Evolutionary conservation across 495 filamentous ascomycete species (phyloP), one percentile per base, ranked within the genome.

Genomic region (Hypomontagnella monticulosa): DNA sequence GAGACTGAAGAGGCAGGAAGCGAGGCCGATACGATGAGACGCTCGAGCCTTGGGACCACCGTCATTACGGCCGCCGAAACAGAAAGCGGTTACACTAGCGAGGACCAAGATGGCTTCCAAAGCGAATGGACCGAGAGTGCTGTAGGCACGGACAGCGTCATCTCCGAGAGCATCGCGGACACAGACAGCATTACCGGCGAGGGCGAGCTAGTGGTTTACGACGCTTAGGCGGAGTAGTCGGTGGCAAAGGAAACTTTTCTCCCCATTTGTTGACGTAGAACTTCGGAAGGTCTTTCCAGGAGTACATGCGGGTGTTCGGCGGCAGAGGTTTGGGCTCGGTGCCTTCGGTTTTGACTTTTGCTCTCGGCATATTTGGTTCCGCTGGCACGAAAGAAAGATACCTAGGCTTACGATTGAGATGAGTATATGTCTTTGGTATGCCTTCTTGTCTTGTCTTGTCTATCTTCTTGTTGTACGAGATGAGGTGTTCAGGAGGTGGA

Each of bases 31-130:
- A 73, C 66, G 1, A 62, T 71, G 7, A 61, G 77, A 14, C 53
- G 72, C 37, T 70, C 71, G 4, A 77, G 74, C 55, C 56, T 70
- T 0, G 76, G 72, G 0, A 80, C 78, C 47, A 83, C 79, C 36
- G 79, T 83, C 38, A 77, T 82, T 46, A 89, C 85, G 8, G 86
- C 89, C 63, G 88, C 88, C 19, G 71, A 70, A 20, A 67, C 82
- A 3, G 77, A 83, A 49, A 66, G 66, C 44, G 53, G 46, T 6
- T 63, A 68, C n/a, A 48, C 42, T 7, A 57, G 67, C 16, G 68
- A 71, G 15, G 67, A 71, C 41, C 48, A 72, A 40, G 73, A 78
- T 37, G 68, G 63, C 11, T 53, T 36, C 19, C 69, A 65, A 41
- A 78, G 76, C 46, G 74, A 79, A 42, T 80, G 78, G 78, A 74